Percentiles rank a stretch among this genome's conserved stretches.
phyloP scores from a whole-genome alignment of 495 filamentous ascomycete species.

The Penicillium maclennaniae region DNA sequence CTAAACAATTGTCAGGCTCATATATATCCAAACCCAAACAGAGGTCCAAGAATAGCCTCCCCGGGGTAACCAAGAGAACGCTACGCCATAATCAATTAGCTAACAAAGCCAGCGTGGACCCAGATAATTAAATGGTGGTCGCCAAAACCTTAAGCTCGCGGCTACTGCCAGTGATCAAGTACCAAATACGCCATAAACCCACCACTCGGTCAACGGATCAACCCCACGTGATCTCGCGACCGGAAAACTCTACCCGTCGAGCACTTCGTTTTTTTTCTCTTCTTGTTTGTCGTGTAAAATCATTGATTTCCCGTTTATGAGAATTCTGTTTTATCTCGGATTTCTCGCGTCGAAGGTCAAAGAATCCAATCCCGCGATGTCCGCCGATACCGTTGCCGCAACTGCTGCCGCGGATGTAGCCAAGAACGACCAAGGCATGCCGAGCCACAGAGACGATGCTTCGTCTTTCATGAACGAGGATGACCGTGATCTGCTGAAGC shows the following conservation, averaged over 20 bases:
- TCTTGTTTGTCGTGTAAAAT: no score
- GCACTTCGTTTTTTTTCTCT: not conserved
- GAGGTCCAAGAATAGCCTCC: no score
- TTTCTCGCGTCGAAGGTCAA: no score
- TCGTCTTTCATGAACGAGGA: conserved; percentile 25
- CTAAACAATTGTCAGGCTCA: no score
- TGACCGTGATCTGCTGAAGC: conserved; percentile 29
- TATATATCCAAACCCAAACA: no score
- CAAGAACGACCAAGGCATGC: conserved; percentile 12
- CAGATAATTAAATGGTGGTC: not conserved
- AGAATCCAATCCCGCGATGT: not conserved
- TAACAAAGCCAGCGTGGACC: not conserved
- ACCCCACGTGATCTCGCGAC: conserved; percentile 3
- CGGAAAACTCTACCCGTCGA: not conserved
- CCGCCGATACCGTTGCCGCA: not conserved
- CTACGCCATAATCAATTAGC: no score
- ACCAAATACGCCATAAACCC: not conserved
- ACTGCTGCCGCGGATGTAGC: conserved; percentile 1
- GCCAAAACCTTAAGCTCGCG: not conserved
- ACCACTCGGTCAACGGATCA: not conserved
- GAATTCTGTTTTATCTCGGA: no score
- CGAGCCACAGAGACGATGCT: conserved; percentile 2
- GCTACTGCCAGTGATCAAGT: not conserved
- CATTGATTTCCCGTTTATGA: not conserved
- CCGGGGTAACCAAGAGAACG: no score